Evolutionary conservation across 2,329 filamentous ascomycete genomes (phyloP), one percentile per base, ranked within the genome.

Genomic region (Penicillium glabrum): DNA sequence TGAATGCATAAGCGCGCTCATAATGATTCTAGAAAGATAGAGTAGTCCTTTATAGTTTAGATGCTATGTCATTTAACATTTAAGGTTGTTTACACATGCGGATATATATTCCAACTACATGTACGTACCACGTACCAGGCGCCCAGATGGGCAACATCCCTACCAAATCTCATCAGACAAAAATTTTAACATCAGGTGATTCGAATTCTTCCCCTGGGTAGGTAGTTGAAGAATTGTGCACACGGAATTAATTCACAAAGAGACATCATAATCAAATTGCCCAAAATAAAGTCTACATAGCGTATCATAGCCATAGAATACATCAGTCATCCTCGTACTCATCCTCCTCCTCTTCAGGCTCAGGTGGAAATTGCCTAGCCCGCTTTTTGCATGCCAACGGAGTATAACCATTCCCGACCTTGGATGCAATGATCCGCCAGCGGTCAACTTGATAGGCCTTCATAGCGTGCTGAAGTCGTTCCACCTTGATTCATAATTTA

Each of bases 401-500:
- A 37, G 91, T 95, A 71, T 96, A 96, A 46, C 93, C 92, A 50
- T 88, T 90, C 59, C 93, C 93, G 67, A 97, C 89, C 77, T 96
- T 96, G 69, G 90, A 89, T 58, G 93, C 89, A 61, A 96, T 87
- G 69, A 96, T 91, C 65, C 91, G 89, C 93, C 93, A 97, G 72
- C 91, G 91, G 74, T 96, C 92, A 77, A 74, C 71, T 60, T 77
- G 72, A 61, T 78, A 77, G 51, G 77, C 74, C 44, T 71, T 67
- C 45, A 77, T 69, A 35, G 75, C 75, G 54, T 69, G 73, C 51
- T 70, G 69, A 53, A 78, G 68, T 54, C 73, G 68, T 63, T 72
- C 67, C 51, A 76, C 68, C 75, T 77, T 46, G 53, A 16, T 3
- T n/a, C 19, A 9, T 23, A 27, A 39, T 31, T 61, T 7, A 52